Percentiles rank a stretch among this genome's conserved stretches.
phyloP scores from a whole-genome alignment of 2,329 filamentous ascomycete genomes.

The Phyllosticta capitalensis region DNA sequence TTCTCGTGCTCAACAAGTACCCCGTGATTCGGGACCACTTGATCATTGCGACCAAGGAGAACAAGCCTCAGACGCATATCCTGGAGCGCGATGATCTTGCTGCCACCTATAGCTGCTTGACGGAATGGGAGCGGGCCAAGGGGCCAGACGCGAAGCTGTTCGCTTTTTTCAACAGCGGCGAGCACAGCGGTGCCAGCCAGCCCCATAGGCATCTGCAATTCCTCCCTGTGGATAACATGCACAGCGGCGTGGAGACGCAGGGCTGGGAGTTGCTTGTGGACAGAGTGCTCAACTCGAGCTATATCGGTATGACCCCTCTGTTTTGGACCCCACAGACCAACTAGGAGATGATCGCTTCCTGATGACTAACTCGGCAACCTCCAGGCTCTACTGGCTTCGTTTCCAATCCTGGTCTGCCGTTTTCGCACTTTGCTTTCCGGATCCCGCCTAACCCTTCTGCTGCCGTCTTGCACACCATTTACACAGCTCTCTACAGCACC shows the following conservation, averaged over 20 bases:
- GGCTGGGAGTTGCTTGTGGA: conserved; percentile 45
- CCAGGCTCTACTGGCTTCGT: conserved; percentile 16
- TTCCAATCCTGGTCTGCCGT: conserved; percentile 33
- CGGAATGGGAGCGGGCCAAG: conserved; percentile 39
- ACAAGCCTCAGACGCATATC: conserved; percentile 55
- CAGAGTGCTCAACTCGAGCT: conserved; percentile 18
- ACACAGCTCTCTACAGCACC: conserved; percentile 24
- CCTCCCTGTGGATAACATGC: conserved; percentile 56
- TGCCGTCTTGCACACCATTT: conserved; percentile 23
- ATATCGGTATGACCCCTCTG: neutral
- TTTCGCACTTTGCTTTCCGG: conserved; percentile 38
- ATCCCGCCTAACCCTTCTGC: conserved; percentile 33
- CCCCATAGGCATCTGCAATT: conserved; percentile 64
- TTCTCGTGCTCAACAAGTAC: conserved; percentile 66
- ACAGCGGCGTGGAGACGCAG: conserved; percentile 33
- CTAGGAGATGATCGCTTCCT: neutral
- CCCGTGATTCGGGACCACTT: conserved; percentile 62
- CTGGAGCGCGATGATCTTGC: conserved; percentile 53
- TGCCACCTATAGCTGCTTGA: conserved; percentile 52
- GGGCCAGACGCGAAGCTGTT: conserved; percentile 38
- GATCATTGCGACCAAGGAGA: conserved; percentile 57
- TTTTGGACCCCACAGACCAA: neutral
- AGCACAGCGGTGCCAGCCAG: conserved; percentile 60
- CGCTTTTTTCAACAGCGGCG: conserved; percentile 62
- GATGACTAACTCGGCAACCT: neutral